These are phyloP conservation scores for Phytophthora gonapodyides DNA, from an alignment of 352 stramenopile species.

Conservation along the genomic window DNA sequence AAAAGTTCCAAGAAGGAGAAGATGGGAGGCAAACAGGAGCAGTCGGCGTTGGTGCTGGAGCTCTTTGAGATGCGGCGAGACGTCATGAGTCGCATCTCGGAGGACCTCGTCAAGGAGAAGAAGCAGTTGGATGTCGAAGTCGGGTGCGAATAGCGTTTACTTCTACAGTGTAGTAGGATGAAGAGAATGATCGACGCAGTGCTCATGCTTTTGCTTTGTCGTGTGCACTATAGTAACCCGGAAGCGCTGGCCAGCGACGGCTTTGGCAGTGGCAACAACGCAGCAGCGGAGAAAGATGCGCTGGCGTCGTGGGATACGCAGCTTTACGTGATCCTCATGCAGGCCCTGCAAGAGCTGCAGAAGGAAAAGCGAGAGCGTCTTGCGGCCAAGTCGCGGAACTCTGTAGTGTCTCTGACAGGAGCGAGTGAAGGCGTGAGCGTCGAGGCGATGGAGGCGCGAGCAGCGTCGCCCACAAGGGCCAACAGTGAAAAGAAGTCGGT, in stretches of 20 bases:
- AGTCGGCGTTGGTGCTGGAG: slow-evolving; percentile 48
- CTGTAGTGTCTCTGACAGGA: slow-evolving; percentile 15
- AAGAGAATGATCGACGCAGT: slow-evolving; percentile 1
- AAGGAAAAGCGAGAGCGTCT: slow-evolving; percentile 55
- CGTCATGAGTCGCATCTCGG: slow-evolving; percentile 69
- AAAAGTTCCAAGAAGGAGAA: slow-evolving; percentile 71
- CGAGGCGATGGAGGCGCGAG: slow-evolving; percentile 12
- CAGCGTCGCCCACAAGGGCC: slow-evolving; percentile 8
- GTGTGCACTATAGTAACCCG: slow-evolving; percentile 22
- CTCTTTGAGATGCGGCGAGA: slow-evolving; percentile 73
- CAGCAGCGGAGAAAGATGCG: slow-evolving; percentile 50
- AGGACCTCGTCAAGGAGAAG: slow-evolving; percentile 73
- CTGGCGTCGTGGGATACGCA: slow-evolving; percentile 73
- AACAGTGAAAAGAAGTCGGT: slow-evolving; percentile 19
- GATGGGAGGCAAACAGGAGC: slow-evolving; percentile 46
- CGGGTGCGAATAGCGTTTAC: slow-evolving; percentile 34
- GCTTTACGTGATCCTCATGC: slow-evolving; percentile 65
- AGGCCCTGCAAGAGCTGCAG: slow-evolving; percentile 54
- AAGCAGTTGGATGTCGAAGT: slow-evolving; percentile 63
- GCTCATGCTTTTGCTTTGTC: slow-evolving; percentile 1
- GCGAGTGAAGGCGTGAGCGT: slow-evolving; percentile 5
- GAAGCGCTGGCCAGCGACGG: slow-evolving; percentile 24
- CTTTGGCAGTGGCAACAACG: slow-evolving; percentile 20
- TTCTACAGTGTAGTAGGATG: no score
- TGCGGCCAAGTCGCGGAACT: slow-evolving; percentile 30